Conservation (phyloP, 352 stramenopile genomes). For the Pythium dissotocum region DNA sequence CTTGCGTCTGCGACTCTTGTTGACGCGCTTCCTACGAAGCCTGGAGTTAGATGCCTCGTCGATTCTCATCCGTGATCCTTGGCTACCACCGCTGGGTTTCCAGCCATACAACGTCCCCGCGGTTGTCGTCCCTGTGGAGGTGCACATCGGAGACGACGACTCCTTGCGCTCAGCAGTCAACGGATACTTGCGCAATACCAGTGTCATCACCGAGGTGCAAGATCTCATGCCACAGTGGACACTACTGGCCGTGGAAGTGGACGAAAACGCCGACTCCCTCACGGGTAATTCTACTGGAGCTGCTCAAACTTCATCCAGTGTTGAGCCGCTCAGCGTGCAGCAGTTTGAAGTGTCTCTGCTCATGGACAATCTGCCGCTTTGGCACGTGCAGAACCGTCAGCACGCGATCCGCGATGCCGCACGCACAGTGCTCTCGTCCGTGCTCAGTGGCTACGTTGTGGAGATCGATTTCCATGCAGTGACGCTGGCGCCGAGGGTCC, state of each 20-base stretch:
- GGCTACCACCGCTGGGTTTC: background rate
- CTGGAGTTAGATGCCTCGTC: slow-evolving; percentile 28
- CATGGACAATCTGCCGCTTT: slow-evolving; percentile 3
- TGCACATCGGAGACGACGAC: slow-evolving; percentile 27
- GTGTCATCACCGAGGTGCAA: slow-evolving; percentile 15
- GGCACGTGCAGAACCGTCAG: slow-evolving; percentile 7
- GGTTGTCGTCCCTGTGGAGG: slow-evolving; percentile 25
- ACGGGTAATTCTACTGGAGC: background rate
- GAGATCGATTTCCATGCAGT: background rate
- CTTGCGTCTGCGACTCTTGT: slow-evolving; percentile 33
- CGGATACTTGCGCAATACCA: slow-evolving; percentile 30
- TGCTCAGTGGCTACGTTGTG: background rate
- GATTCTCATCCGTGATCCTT: slow-evolving; percentile 30
- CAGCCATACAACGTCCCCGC: slow-evolving; percentile 12
- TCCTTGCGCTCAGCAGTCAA: slow-evolving; percentile 11
- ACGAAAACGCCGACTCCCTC: background rate
- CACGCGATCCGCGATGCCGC: slow-evolving; percentile 17
- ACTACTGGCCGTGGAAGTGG: slow-evolving; percentile 28
- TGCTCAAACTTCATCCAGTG: background rate
- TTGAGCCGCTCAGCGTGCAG: background rate
- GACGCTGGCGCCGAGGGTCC: background rate
- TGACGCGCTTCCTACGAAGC: slow-evolving; percentile 12
- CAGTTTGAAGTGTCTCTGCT: slow-evolving; percentile 12
- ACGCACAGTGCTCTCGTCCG: background rate
- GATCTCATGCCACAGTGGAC: slow-evolving; percentile 29